These are phyloP conservation scores for Colletotrichum lupini DNA, from an alignment of 2,329 filamentous ascomycete species.

Conservation along the genomic window DNA sequence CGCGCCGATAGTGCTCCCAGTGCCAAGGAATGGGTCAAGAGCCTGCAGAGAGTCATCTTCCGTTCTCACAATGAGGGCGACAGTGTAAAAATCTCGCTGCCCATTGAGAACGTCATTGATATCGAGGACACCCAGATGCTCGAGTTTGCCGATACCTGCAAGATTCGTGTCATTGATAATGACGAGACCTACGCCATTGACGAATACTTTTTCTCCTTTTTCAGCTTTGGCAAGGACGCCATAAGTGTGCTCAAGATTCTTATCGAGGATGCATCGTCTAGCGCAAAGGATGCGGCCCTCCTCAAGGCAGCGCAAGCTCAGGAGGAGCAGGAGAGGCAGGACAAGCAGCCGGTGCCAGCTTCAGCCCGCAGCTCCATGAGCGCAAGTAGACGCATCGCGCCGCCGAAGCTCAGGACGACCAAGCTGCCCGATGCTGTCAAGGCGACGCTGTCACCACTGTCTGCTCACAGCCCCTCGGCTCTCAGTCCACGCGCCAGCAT, in stretches of 20 bases:
- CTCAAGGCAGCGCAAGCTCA: slow-evolving; percentile 15
- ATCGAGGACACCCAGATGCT: slow-evolving; percentile 92
- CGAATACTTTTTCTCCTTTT: slow-evolving; percentile 99
- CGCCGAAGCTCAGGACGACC: slow-evolving; percentile 48
- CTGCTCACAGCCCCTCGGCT: slow-evolving; percentile 53
- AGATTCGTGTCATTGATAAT: slow-evolving; percentile 91
- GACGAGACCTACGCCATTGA: slow-evolving; percentile 96
- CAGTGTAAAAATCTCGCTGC: slow-evolving; percentile 94
- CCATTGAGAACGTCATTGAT: slow-evolving; percentile 89
- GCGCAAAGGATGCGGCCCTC: slow-evolving; percentile 16
- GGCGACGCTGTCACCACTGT: slow-evolving; percentile 68
- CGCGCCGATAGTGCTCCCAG: slow-evolving; percentile 87
- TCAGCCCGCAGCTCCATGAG: slow-evolving; percentile 37
- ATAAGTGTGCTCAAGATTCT: slow-evolving; percentile 81
- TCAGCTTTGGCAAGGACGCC: slow-evolving; percentile 85
- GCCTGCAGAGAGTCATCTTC: slow-evolving; percentile 94
- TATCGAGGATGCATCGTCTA: slow-evolving; percentile 70
- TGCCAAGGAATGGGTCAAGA: slow-evolving; percentile 96
- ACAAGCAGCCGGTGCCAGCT: not conserved
- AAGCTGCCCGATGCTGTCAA: slow-evolving; percentile 68
- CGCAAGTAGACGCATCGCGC: slow-evolving; percentile 24
- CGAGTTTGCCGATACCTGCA: slow-evolving; percentile 93
- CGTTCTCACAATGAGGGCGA: slow-evolving; percentile 95
- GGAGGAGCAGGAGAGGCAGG: slow-evolving; percentile 17
- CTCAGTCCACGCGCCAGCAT: slow-evolving; percentile 66